A percentile compares a stretch with the other conserved stretches of the same genome.
phyloP scores from a whole-genome alignment of 371 early-diverging fungal genomes.

The Syncephalastrum sp. region DNA sequence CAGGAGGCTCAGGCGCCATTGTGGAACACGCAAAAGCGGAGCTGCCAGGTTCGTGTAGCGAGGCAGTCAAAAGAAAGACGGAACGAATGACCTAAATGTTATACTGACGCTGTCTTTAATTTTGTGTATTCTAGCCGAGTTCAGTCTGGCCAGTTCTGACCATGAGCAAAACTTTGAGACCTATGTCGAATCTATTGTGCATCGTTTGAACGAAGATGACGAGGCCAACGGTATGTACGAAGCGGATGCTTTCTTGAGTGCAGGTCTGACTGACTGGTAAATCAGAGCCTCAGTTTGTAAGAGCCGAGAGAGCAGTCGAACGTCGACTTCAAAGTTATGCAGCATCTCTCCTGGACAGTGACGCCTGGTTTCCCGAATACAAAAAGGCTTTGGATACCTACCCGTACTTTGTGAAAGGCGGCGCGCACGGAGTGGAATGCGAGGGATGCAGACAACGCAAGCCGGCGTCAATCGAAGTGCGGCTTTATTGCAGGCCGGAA shows the following conservation, averaged over 20 bases:
- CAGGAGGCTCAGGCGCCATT: not conserved
- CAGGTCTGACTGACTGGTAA: not conserved
- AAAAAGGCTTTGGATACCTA: conserved; percentile 21
- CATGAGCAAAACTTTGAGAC: conserved; percentile 14
- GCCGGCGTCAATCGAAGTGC: conserved; percentile 9
- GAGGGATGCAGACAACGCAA: conserved; percentile 20
- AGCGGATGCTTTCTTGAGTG: too few species aligned
- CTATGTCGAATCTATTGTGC: conserved; percentile 19
- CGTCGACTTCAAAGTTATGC: conserved; percentile 14
- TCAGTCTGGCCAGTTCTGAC: conserved; percentile 14
- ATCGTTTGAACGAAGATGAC: not conserved
- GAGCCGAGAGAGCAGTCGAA: conserved; percentile 15
- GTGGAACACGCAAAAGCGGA: not conserved
- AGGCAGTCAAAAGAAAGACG: not conserved
- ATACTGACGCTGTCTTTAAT: too few species aligned
- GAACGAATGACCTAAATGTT: too few species aligned
- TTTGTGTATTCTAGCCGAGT: conserved; percentile 9
- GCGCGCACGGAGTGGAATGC: conserved; percentile 5
- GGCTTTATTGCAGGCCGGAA: conserved; percentile 9
- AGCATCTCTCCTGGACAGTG: conserved; percentile 18
- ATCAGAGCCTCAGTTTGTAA: conserved; percentile 13
- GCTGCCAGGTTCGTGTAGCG: conserved; percentile 14
- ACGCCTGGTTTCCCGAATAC: conserved; percentile 22
- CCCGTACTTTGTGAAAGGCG: not conserved
- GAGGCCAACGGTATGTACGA: too few species aligned